Percentiles rank a stretch among this genome's conserved stretches.
These are phyloP conservation scores for Ampelomyces quisqualis DNA, from an alignment of 2,329 filamentous ascomycete genomes.

Conservation along the genomic window DNA sequence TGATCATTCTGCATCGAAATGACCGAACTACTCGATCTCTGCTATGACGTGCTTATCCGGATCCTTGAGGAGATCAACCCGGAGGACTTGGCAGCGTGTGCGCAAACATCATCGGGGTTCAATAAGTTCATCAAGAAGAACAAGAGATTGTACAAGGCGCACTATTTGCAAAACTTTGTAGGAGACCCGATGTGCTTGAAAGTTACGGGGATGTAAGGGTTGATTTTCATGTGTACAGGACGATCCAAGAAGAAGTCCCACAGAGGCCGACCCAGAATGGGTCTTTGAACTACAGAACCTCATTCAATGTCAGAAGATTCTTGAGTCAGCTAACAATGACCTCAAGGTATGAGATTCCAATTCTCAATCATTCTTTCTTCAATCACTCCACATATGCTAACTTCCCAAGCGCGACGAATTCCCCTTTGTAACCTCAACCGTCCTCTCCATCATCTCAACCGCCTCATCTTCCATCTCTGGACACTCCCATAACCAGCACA, in stretches of 20 bases:
- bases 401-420: constrained; percentile 35
- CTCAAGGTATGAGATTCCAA: constrained; percentile 38
- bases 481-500: constrained; percentile 49
- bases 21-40: constrained; percentile 39
- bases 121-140: constrained; percentile 60
- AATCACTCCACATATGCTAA: neutral
- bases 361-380: constrained; percentile 2
- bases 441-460: constrained; percentile 42
- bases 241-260: constrained; percentile 36
- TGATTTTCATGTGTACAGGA: constrained; percentile 42
- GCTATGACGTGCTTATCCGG: constrained; percentile 40
- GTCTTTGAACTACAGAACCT: constrained; percentile 31
- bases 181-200: constrained; percentile 12
- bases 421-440: constrained; percentile 41
- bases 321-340: constrained; percentile 45
- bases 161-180: constrained; percentile 63
- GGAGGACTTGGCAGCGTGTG: constrained; percentile 34
- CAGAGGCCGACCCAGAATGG: constrained; percentile 36
- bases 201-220: neutral
- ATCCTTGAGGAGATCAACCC: constrained; percentile 38
- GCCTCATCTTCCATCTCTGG: constrained; percentile 43
- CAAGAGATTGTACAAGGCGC: constrained; percentile 58
- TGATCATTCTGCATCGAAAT: too few relatives aligned
- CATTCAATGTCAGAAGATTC: constrained; percentile 46
- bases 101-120: constrained; percentile 44